A percentile compares a stretch with the other conserved stretches of the same genome.
phyloP scores from a whole-genome alignment of 2,329 filamentous ascomycete species.

The Canariomyces notabilis region DNA sequence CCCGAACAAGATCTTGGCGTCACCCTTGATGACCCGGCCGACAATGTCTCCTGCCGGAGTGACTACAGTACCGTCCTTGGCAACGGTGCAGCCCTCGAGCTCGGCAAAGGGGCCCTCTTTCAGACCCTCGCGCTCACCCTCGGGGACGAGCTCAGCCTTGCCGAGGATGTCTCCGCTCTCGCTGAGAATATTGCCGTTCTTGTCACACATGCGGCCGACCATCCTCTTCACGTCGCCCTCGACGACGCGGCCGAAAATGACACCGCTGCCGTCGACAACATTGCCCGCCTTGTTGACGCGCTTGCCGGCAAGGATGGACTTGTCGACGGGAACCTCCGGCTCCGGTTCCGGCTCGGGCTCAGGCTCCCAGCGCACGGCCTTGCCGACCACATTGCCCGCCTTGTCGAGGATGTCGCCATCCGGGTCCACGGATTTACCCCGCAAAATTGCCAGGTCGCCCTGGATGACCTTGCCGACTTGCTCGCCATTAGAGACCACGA shows the following conservation, averaged over 20 bases:
- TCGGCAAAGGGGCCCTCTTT: constrained; percentile 67
- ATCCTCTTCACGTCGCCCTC: constrained; percentile 62
- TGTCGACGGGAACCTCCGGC: constrained; percentile 49
- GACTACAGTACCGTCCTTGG: constrained; percentile 64
- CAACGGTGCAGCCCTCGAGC: constrained; percentile 58
- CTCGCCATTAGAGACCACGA: constrained; percentile 46
- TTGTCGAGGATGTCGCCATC: constrained; percentile 66
- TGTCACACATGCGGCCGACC: constrained; percentile 65
- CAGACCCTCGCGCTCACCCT: constrained; percentile 57
- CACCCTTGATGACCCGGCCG: constrained; percentile 65
- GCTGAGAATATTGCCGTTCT: constrained; percentile 65
- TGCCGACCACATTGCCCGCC: constrained; percentile 61
- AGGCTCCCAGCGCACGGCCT: constrained; percentile 33
- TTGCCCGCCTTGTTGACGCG: constrained; percentile 67
- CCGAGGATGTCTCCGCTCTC: constrained; percentile 68
- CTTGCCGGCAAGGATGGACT: constrained; percentile 62
- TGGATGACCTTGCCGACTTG: constrained; percentile 58
- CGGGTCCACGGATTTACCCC: constrained; percentile 61
- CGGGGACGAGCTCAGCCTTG: constrained; percentile 61
- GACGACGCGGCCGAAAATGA: constrained; percentile 59
- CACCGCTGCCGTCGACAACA: constrained; percentile 49
- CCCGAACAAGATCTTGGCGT: constrained; percentile 66
- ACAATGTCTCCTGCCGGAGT: constrained; percentile 65
- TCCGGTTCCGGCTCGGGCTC: constrained; percentile 36
- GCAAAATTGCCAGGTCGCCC: constrained; percentile 58